A percentile compares a stretch with the other conserved stretches of the same genome.
phyloP scores from a whole-genome alignment of 495 filamentous ascomycete species.

The Achaetomiella virescens region DNA sequence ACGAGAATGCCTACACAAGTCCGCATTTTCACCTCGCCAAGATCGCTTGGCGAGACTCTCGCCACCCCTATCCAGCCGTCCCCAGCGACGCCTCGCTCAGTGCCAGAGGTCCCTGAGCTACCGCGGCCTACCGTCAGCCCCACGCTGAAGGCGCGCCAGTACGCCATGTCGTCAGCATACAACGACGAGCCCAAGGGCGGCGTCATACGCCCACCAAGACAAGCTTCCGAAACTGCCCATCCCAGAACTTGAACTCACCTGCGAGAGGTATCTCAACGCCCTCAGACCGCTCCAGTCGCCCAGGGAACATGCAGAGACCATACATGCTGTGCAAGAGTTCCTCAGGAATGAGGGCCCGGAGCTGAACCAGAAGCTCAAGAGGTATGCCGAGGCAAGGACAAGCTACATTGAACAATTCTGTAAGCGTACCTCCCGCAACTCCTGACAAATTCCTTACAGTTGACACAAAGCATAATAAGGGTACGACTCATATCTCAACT shows the following conservation, averaged over 20 bases:
- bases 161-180: slow-evolving; percentile 27
- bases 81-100: slow-evolving; percentile 23
- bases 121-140: slow-evolving; percentile 26
- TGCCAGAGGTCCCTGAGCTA: slow-evolving; percentile 24
- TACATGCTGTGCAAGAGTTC: slow-evolving; percentile 76
- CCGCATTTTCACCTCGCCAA: slow-evolving; percentile 59
- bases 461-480: slow-evolving; percentile 44
- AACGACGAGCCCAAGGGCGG: slow-evolving; percentile 49
- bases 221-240: slow-evolving; percentile 88
- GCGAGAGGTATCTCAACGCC: slow-evolving; percentile 72
- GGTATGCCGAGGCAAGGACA: slow-evolving; percentile 85
- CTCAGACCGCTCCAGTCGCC: slow-evolving; percentile 72
- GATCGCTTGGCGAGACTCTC: slow-evolving; percentile 64
- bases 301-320: slow-evolving; percentile 80
- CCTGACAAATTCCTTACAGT: neutral
- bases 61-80: slow-evolving; percentile 30
- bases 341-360: slow-evolving; percentile 75
- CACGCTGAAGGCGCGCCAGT: slow-evolving; percentile 22
- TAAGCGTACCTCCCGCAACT: slow-evolving; percentile 43
- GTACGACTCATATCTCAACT: slow-evolving; percentile 99
- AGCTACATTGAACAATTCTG: slow-evolving; percentile 99
- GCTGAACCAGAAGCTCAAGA: slow-evolving; percentile 82
- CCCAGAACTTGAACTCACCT: slow-evolving; percentile 78
- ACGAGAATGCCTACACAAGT: slow-evolving; percentile 49
- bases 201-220: slow-evolving; percentile 79